phyloP scores from a whole-genome alignment of 2,329 filamentous ascomycete species.

The Tolypocladium sp. region DNA sequence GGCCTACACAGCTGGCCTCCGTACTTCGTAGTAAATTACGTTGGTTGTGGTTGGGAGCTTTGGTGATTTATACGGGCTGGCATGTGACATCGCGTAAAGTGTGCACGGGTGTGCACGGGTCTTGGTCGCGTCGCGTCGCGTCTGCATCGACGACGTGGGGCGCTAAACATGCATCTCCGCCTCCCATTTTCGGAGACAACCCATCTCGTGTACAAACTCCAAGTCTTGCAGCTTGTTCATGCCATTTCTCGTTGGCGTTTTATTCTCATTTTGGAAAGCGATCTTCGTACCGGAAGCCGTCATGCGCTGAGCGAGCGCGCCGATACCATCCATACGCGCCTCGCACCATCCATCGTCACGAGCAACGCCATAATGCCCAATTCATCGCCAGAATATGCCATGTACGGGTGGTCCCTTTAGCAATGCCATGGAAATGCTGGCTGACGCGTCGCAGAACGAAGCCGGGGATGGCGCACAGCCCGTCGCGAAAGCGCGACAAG shows the following conservation, averaged over 20 bases:
- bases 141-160: background rate
- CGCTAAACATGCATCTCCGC: background rate
- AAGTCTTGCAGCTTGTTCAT: background rate
- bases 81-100: conserved; percentile 9
- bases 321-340: background rate
- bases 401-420: conserved; percentile 7
- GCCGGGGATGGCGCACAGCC: conserved; percentile 11
- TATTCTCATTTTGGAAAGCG: background rate
- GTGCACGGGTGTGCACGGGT: background rate
- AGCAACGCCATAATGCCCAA: conserved; percentile 4
- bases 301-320: background rate
- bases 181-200: background rate
- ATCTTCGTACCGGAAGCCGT: background rate
- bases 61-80: background rate
- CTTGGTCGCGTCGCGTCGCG: conserved; percentile 5
- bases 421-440: background rate
- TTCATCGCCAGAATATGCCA: conserved; percentile 18
- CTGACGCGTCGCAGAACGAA: conserved; percentile 20
- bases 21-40: no score
- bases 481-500: conserved; percentile 20
- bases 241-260: background rate
- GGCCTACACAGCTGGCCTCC: background rate
- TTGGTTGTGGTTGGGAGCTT: background rate
- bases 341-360: background rate
- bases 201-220: background rate